Base-by-base conservation (phyloP, 1,284 basidiomycete species). In the Sporisorium scitamineum region DNA sequence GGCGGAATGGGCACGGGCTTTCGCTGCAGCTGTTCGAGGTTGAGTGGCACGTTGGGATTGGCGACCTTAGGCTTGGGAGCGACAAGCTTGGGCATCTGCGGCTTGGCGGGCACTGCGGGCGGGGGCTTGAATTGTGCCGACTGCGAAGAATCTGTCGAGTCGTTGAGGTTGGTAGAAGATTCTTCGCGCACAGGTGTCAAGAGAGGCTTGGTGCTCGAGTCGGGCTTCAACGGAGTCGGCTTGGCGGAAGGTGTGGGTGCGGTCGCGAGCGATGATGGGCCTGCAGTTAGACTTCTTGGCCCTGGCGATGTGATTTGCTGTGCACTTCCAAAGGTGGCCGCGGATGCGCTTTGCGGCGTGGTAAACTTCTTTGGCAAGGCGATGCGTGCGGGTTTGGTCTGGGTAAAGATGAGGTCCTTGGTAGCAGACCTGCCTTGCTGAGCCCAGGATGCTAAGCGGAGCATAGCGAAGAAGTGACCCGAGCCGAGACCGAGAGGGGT, bases 381-480 rank as follows among this genome's bases (percentile, higher is more conserved):
- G 50, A 70, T 77, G 41, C 67, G 59, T 8, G 65, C 76, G n/a
- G 78, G 80, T n/a, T 62, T 45, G 2, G 76, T 81, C 65, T 85
- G 84, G 2, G 76, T 80, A 50, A 85, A 85, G 13, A 85, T 42
- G n/a, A 83, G 71, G 16, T 76, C 67, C 42, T 71, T 76, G 37
- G 56, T 48, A 2, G 78, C 73, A 0, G 53, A 39, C 16, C 69
- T 63, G 54, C 83, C 83, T 24, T 78, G 80, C 54, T 85, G 83
- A 22, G 78, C 76, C 82, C 83, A 84, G 6, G 84, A 79, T 10
- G 80, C 78, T 13, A 85, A 76, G 26, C 84, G 74, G 24, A 85
- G 65, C 70, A 84, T 78, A 18, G 84, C 84, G 50, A 76, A 85
- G 42, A 85, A 80, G 61, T 84, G 81, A 22, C 83, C 84, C 1